Evolutionary conservation across 192 early-diverging fungal species (phyloP).

Genomic region (Entomortierella parvispora): DNA sequence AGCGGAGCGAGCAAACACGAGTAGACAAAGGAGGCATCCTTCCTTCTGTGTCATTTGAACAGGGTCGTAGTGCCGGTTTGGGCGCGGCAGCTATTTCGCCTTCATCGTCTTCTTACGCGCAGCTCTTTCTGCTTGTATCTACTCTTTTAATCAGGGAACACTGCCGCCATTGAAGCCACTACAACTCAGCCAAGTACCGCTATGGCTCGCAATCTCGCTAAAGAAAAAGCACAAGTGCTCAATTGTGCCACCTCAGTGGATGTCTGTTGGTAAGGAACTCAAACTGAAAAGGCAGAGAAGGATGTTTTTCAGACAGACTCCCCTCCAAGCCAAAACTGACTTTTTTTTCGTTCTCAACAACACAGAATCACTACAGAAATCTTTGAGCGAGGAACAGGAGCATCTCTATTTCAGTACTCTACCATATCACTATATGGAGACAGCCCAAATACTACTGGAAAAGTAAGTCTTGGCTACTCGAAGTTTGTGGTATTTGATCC

Average conservation of each 20-base stretch:
- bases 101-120: too few species aligned
- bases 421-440: conserved; percentile 86
- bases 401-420: conserved; percentile 71
- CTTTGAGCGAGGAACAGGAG: conserved; percentile 75
- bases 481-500: not conserved
- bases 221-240: conserved; percentile 86
- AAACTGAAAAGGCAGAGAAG: not conserved
- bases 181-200: conserved; percentile 75
- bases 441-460: conserved; percentile 81
- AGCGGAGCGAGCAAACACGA: too few species aligned
- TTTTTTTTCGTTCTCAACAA: not conserved
- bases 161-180: conserved; percentile 87
- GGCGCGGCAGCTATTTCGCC: too few species aligned
- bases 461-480: conserved; percentile 57
- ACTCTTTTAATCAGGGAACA: conserved; percentile 60
- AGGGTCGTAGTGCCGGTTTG: too few species aligned
- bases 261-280: conserved; percentile 67
- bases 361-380: conserved; percentile 69
- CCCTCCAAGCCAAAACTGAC: not conserved
- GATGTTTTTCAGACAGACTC: not conserved
- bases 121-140: not conserved
- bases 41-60: too few species aligned
- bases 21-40: too few species aligned
- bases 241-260: conserved; percentile 85
- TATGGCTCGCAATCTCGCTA: conserved; percentile 89